phyloP scores from a whole-genome alignment of 2,329 filamentous ascomycete species.

The Pseudodiploospora longispora region DNA sequence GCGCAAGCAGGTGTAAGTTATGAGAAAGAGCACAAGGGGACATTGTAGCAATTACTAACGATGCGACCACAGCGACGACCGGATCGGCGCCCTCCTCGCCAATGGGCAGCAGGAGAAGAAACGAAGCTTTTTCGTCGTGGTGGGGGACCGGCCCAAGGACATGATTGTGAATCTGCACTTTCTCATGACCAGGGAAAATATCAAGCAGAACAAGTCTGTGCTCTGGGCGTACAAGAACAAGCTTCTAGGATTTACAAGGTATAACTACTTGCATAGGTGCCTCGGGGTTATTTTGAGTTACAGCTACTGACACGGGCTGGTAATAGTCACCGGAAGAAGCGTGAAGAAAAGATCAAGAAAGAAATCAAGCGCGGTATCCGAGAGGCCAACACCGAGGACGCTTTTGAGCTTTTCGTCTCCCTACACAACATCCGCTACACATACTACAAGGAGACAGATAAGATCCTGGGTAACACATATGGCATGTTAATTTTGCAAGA shows the following conservation, averaged over 20 bases:
- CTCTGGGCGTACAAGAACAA: constrained; percentile 99
- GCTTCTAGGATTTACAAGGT: constrained; percentile 82
- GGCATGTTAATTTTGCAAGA: constrained; percentile 98
- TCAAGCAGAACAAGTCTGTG: constrained; percentile 86
- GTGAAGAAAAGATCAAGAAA: constrained; percentile 96
- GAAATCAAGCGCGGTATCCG: constrained; percentile 92
- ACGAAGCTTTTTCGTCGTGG: constrained; percentile 93
- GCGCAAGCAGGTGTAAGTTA: constrained; percentile 48
- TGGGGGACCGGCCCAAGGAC: constrained; percentile 87
- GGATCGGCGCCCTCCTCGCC: constrained; percentile 82
- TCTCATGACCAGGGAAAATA: constrained; percentile 81
- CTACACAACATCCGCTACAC: constrained; percentile 97
- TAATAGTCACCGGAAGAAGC: constrained; percentile 83
- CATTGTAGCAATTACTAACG: not conserved
- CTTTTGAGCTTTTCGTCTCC: constrained; percentile 95
- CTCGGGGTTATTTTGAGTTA: too few species aligned
- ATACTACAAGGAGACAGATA: constrained; percentile 99
- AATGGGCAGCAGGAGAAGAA: constrained; percentile 96
- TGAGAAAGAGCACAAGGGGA: not conserved
- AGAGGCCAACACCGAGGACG: constrained; percentile 86
- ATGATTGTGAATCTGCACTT: constrained; percentile 90
- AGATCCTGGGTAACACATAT: constrained; percentile 95
- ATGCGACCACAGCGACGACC: constrained; percentile 57
- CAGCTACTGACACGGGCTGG: not conserved
- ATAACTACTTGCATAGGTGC: not conserved